Evolutionary conservation across 306 rosid genomes (phyloP), one percentile per base, ranked within the genome.

Genomic region (Herpetospermum pedunculosum): DNA sequence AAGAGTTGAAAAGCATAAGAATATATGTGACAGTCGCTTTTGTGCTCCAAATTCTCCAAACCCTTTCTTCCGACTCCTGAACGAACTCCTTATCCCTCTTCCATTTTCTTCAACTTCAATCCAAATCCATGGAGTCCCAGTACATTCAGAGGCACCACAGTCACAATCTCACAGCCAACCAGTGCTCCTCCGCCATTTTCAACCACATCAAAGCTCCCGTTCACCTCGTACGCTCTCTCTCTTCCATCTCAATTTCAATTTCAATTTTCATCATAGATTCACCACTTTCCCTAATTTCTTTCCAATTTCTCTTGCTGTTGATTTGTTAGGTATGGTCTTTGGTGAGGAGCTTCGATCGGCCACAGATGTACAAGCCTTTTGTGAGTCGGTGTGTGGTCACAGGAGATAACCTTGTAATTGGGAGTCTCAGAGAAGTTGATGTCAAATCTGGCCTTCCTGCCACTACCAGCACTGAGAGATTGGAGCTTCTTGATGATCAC

Each of bases 181-280:
- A 95, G 90, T 92, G 99, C 82, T 82, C 97, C 38, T 88, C 99
- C n/a, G 89, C 96, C 9, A 79, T 95, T 40, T 92, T 91, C 40
- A 91, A 84, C 82, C 96, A 89, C 82, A 84, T 95, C 80, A 90
- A 76, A 63, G 97, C 99, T 16, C 99, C 97, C 28, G 87, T 87
- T 78, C 93, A 87, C 5, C 96, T 95, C 70, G 99, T 95, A 74
- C 75, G 87, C 41, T 5, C 25, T 32, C 4, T 19, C 69, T 14
- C 0, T 40, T 25, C 10, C 59, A 28, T 21, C 18, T 28, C 32
- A 60, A 10, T 14, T 7, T 73, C 21, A 10, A 13, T 49, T 59
- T 59, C 40, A 15, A 15, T 6, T 59, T 30, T 0, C n/a, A 2
- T 14, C 65, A 8, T 6, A 29, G 40, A 58, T 58, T 58, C 35